Conservation (phyloP, 2,329 filamentous ascomycete species). For the Aspergillus clavatus region DNA sequence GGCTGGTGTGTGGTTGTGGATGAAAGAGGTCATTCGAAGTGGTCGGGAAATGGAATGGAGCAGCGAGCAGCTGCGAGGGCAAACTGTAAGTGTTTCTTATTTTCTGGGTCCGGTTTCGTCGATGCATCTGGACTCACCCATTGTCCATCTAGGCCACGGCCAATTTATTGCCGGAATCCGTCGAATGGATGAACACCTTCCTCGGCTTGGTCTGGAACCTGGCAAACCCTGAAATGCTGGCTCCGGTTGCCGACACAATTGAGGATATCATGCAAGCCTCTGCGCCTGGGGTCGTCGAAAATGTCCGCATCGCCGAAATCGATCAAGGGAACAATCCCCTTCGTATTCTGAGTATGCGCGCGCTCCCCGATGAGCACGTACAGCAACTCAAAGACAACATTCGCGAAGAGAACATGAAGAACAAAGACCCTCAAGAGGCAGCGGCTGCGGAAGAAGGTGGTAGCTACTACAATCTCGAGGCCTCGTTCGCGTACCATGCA, state of each 20-base stretch:
- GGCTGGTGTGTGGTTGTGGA: constrained; percentile 81
- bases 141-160: constrained; percentile 62
- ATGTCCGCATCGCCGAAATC: constrained; percentile 91
- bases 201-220: constrained; percentile 81
- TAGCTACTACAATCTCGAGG: constrained; percentile 88
- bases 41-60: constrained; percentile 83
- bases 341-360: constrained; percentile 78
- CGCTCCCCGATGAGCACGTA: constrained; percentile 77
- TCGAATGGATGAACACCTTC: constrained; percentile 93
- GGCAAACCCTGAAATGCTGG: constrained; percentile 92
- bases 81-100: constrained; percentile 58
- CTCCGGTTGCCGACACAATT: constrained; percentile 82
- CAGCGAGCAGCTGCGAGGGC: constrained; percentile 76
- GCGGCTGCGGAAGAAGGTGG: constrained; percentile 87
- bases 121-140: too few species aligned
- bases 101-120: too few species aligned
- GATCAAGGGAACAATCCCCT: constrained; percentile 89
- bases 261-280: constrained; percentile 97
- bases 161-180: constrained; percentile 87
- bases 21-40: constrained; percentile 77
- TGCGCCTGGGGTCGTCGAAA: constrained; percentile 84
- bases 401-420: constrained; percentile 71
- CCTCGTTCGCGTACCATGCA: constrained; percentile 86
- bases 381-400: constrained; percentile 76
- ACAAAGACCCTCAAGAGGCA: constrained; percentile 78